A percentile compares a stretch with the other conserved stretches of the same genome.
Evolutionary conservation across 2,329 filamentous ascomycete species (phyloP).

Genomic region (Ceratocystis ficicola): DNA sequence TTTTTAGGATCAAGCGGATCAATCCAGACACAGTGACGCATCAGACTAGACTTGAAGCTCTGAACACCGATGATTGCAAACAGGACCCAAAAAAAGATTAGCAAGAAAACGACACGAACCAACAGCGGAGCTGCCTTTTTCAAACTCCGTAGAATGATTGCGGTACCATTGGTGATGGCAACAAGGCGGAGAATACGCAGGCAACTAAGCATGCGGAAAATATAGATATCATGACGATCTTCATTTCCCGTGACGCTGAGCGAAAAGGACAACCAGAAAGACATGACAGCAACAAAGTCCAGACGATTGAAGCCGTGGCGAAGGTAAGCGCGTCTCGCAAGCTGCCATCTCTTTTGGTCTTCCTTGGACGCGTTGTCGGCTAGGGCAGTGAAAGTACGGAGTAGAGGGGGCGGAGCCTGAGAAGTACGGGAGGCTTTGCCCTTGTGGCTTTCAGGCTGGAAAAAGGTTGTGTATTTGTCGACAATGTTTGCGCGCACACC

Average conservation of each 20-base stretch:
- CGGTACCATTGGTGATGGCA: constrained; percentile 82
- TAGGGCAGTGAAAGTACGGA: constrained; percentile 55
- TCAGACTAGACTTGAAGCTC: constrained; percentile 78
- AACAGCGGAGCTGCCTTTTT: constrained; percentile 90
- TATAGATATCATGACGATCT: constrained; percentile 57
- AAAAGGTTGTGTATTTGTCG: constrained; percentile 65
- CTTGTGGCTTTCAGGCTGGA: constrained; percentile 65
- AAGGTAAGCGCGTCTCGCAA: constrained; percentile 83
- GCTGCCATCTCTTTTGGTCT: constrained; percentile 70
- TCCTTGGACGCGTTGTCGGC: constrained; percentile 49
- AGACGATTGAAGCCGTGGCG: constrained; percentile 92
- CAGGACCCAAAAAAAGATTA: constrained; percentile 93
- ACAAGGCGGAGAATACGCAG: constrained; percentile 85
- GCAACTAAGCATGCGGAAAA: constrained; percentile 95
- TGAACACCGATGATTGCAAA: constrained; percentile 96
- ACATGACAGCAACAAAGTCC: constrained; percentile 87
- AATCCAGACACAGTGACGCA: constrained; percentile 66
- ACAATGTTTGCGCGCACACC: constrained; percentile 62
- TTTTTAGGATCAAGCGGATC: constrained; percentile 49
- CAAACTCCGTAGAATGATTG: constrained; percentile 84
- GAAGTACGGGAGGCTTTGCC: constrained; percentile 40
- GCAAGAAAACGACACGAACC: constrained; percentile 84
- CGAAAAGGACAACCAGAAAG: constrained; percentile 83
- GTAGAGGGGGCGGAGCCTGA: constrained; percentile 28
- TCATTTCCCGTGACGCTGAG: constrained; percentile 61